These are phyloP conservation scores for Ophiostoma fasciatum DNA, from an alignment of 2,329 filamentous ascomycete species.

Conservation along the genomic window DNA sequence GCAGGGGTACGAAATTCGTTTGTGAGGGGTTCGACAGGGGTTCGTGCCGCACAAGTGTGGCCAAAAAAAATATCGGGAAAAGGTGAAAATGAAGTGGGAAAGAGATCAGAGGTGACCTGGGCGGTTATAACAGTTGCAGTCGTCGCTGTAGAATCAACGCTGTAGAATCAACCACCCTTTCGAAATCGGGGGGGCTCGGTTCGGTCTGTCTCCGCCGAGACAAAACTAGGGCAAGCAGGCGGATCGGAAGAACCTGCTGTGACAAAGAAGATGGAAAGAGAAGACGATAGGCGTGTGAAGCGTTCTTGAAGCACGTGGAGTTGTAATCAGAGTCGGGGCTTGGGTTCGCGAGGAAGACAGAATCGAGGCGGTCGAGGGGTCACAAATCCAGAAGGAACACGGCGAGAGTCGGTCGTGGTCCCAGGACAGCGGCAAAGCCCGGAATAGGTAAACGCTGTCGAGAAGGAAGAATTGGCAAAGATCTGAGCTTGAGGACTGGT, in stretches of 20 bases:
- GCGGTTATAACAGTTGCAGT: too few relatives aligned
- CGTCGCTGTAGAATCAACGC: too few relatives aligned
- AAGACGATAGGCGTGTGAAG: background rate
- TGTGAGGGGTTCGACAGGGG: slow-evolving; percentile 4
- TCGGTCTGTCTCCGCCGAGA: too few relatives aligned
- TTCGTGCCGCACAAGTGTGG: slow-evolving; percentile 20
- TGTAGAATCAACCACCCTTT: too few relatives aligned
- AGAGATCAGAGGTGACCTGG: too few relatives aligned
- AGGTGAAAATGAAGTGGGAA: slow-evolving; percentile 3
- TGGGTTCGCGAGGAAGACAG: slow-evolving; percentile 7
- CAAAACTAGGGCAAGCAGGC: too few relatives aligned
- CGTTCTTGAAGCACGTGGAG: slow-evolving; percentile 6
- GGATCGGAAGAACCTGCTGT: too few relatives aligned
- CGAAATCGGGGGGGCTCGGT: too few relatives aligned
- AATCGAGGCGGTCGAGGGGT: too few relatives aligned
- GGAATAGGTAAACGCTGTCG: slow-evolving; percentile 47
- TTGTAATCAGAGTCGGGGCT: slow-evolving; percentile 22
- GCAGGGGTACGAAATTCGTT: slow-evolving; percentile 13
- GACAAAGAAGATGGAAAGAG: background rate
- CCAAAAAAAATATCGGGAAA: too few relatives aligned
- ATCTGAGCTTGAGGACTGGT: slow-evolving; percentile 39
- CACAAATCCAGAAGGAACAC: slow-evolving; percentile 13
- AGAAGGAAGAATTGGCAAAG: slow-evolving; percentile 34
- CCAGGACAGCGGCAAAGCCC: slow-evolving; percentile 34
- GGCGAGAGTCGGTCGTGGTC: background rate